Conservation (phyloP, 2,329 filamentous ascomycete genomes). For the Passalora sequoiae region DNA sequence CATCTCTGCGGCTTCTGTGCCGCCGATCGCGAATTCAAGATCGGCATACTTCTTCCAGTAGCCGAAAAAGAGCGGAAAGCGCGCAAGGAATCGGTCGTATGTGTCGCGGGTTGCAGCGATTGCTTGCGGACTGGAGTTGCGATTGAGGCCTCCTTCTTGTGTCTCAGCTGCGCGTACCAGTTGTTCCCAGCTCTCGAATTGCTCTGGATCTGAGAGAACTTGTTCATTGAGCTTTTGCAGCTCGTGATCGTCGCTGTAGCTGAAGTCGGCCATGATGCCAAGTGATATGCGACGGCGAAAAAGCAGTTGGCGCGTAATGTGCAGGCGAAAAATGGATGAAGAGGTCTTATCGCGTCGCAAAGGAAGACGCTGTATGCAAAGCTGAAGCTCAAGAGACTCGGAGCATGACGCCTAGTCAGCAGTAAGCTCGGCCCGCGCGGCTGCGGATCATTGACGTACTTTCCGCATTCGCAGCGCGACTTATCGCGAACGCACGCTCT, state of each 20-base stretch:
- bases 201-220: slow-evolving; percentile 66
- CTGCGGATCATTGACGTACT: too few species aligned
- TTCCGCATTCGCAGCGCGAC: too few species aligned
- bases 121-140: slow-evolving; percentile 92
- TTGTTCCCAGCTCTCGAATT: slow-evolving; percentile 93
- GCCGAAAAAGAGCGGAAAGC: slow-evolving; percentile 91
- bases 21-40: slow-evolving; percentile 92
- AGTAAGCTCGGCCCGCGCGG: too few species aligned
- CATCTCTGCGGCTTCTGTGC: slow-evolving; percentile 95
- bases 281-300: neutral
- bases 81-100: slow-evolving; percentile 88
- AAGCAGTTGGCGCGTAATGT: neutral
- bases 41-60: slow-evolving; percentile 99
- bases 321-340: neutral
- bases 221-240: slow-evolving; percentile 30
- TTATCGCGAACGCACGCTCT: too few species aligned
- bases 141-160: slow-evolving; percentile 87
- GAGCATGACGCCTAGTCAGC: neutral
- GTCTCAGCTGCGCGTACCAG: slow-evolving; percentile 75
- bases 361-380: neutral
- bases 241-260: slow-evolving; percentile 30
- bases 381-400: slow-evolving; percentile 1
- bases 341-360: neutral
- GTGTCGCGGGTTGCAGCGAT: slow-evolving; percentile 80
- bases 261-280: slow-evolving; percentile 30